phyloP scores from a whole-genome alignment of 345 rosid genomes.

The Eucalyptus marginata region DNA sequence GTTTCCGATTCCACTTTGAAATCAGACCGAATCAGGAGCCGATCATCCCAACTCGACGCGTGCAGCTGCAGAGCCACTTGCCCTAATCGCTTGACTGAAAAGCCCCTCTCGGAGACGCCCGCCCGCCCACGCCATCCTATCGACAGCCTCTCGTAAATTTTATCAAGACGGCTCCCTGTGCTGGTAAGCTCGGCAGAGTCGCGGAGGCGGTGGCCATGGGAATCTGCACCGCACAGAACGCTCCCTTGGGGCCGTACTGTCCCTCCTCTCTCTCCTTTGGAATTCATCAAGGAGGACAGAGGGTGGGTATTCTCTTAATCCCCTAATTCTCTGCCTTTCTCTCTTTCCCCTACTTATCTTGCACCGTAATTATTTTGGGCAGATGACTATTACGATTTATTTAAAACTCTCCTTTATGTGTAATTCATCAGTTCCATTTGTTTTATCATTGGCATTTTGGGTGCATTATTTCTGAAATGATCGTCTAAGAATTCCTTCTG shows the following conservation, averaged over 20 bases:
- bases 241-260: too few relatives aligned
- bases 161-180: slow-evolving; percentile 23
- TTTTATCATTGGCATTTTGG: background rate
- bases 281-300: slow-evolving; percentile 61
- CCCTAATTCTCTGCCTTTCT: background rate
- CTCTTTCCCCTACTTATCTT: background rate
- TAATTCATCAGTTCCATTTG: background rate
- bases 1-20: too few relatives aligned
- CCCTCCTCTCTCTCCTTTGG: slow-evolving; percentile 8
- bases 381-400: background rate
- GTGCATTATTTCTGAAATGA: background rate
- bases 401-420: background rate
- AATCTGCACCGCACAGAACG: too few relatives aligned
- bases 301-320: slow-evolving; percentile 84
- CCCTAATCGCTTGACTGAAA: too few relatives aligned
- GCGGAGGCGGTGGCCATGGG: background rate
- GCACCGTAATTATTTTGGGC: background rate
- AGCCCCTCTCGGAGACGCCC: too few relatives aligned
- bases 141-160: background rate
- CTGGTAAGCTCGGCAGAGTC: slow-evolving; percentile 10
- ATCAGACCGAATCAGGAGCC: too few relatives aligned
- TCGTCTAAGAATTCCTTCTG: background rate
- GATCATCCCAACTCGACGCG: too few relatives aligned
- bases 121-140: background rate
- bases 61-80: too few relatives aligned